phyloP scores from a whole-genome alignment of 176 grass and related monocot genomes.

The Aegilops sharonensis region DNA sequence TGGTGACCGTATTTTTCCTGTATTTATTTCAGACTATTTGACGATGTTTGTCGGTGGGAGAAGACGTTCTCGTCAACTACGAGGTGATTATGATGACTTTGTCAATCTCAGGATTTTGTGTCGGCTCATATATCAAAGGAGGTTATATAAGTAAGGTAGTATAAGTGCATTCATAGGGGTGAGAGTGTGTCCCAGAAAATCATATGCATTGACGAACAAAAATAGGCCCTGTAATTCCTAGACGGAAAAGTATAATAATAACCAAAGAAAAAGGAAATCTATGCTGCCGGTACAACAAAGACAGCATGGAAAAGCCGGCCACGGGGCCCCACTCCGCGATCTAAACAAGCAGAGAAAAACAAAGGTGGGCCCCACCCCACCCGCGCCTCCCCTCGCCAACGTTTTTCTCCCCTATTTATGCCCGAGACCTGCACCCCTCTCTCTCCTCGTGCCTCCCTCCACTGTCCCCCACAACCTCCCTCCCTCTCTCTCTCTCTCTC shows the following conservation, averaged over 20 bases:
- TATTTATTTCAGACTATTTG: too few species aligned
- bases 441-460: conserved; percentile 40
- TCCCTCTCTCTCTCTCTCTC: not conserved
- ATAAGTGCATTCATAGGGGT: too few species aligned
- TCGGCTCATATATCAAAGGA: too few species aligned
- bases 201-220: too few species aligned
- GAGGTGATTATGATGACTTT: too few species aligned
- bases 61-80: too few species aligned
- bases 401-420: conserved; percentile 47
- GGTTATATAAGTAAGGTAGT: too few species aligned
- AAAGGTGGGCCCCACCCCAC: not conserved
- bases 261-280: not conserved
- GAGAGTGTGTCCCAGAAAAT: too few species aligned
- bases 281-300: not conserved
- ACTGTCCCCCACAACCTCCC: not conserved
- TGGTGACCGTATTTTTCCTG: too few species aligned
- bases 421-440: not conserved
- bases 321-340: not conserved
- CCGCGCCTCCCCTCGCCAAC: conserved; percentile 24
- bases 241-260: not conserved
- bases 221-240: too few species aligned
- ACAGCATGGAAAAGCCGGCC: not conserved
- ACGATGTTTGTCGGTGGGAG: too few species aligned
- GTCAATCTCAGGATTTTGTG: too few species aligned
- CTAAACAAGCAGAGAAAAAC: not conserved